Base-by-base conservation (phyloP, 2,329 filamentous ascomycete species). In the Zelopaecilomyces penicillatus region DNA sequence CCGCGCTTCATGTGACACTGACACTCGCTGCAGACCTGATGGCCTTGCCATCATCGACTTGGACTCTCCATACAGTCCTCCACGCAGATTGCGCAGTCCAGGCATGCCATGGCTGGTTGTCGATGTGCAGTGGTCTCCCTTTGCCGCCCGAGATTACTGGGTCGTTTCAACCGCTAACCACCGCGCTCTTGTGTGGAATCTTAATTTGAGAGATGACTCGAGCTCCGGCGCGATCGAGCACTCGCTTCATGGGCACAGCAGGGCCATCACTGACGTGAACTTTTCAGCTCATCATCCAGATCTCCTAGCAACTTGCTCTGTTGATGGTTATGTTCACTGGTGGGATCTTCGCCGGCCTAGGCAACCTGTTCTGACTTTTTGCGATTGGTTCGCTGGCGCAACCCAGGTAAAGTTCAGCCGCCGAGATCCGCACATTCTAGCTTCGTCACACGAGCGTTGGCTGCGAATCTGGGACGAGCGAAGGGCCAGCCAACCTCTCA, bases 371-470 rank as follows among this genome's bases (percentile, higher is more conserved):
- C 72, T 90, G 45, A 87, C 83, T 0, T 95, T 93, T 58, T 91
- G 85, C 49, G 89, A 96, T 66, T 96, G 89, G 86, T 87, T 89
- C 59, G 88, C 89, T 30, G 90, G 90, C 36, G 90, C 89, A 8
- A 95, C 90, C 1, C 91, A 96, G 61, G 90, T 96, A 51, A 96
- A 96, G 65, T 96, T 87, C 75, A 95, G 90, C 59, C 80, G 90
- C 28, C 86, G 91, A 60, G 82, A 95, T 56, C 75, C 84, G n/a
- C 80, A 93, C 58, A 81, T 95, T 29, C 71, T 96, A 39, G 91
- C 91, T 19, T 95, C 90, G 30, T 88, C 90, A 8, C 91, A 96
- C 66, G 89, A 95, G 64, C 82, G 83, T 40, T 88, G 82, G 67
- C 71, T 96, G 37, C 84, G 87, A 49, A 87, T 96, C 42, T 96